These are phyloP conservation scores for Nakataea oryzae DNA, from an alignment of 2,329 filamentous ascomycete genomes.

Conservation along the genomic window DNA sequence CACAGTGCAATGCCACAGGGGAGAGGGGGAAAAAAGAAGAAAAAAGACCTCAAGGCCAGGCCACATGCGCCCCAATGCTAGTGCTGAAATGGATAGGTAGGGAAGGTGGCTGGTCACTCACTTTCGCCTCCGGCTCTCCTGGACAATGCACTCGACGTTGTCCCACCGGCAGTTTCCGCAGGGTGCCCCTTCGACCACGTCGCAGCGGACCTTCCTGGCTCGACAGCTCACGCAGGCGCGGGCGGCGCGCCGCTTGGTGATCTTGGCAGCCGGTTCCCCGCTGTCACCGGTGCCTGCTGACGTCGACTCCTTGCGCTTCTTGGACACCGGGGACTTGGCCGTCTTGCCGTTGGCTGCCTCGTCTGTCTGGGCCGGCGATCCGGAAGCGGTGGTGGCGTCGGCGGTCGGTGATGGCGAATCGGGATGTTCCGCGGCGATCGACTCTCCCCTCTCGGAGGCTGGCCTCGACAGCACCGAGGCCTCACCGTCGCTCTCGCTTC, in stretches of 20 bases:
- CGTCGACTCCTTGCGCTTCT: constrained; percentile 6
- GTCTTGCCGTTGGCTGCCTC: constrained; percentile 2
- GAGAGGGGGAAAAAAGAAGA: neutral
- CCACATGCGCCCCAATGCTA: no score
- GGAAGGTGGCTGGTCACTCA: constrained; percentile 35
- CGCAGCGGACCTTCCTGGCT: constrained; percentile 83
- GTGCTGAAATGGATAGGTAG: no score
- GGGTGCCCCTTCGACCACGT: constrained; percentile 80
- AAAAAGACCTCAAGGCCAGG: no score
- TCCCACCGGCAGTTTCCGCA: constrained; percentile 82
- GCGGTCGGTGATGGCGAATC: constrained; percentile 1
- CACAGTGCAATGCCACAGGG: no score
- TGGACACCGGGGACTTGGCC: constrained; percentile 4
- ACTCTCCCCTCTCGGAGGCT: neutral
- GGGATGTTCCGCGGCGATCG: neutral
- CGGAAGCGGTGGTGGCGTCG: neutral
- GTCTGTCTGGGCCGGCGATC: neutral
- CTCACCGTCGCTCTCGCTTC: constrained; percentile 7
- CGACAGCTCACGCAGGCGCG: constrained; percentile 85
- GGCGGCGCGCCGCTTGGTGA: constrained; percentile 73
- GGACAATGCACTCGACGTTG: constrained; percentile 66
- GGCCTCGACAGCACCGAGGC: constrained; percentile 5
- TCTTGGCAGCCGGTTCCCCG: constrained; percentile 27
- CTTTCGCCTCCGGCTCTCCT: constrained; percentile 79
- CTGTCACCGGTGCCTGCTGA: constrained; percentile 17